Evolutionary conservation across 202 grass and related monocot species (phyloP).

Genomic region (Eragrostis tef): DNA sequence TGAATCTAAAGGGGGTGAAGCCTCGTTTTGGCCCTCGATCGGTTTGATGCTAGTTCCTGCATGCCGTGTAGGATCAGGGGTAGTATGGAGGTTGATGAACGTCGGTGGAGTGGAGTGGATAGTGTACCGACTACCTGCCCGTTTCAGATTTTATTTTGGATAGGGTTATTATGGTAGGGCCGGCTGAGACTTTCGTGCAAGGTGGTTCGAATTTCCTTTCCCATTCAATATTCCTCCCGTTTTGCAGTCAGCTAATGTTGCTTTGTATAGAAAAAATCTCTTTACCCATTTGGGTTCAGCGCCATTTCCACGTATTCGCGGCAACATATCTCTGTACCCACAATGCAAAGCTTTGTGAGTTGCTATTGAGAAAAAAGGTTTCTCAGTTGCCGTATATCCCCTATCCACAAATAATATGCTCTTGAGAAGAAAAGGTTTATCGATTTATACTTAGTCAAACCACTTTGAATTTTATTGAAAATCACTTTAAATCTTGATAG

Average conservation of each 20-base stretch:
- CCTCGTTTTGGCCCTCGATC: too few species aligned
- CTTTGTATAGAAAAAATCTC: background rate
- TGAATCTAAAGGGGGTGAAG: too few species aligned
- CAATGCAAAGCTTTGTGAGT: too few species aligned
- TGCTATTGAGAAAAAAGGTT: too few species aligned
- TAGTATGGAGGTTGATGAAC: background rate
- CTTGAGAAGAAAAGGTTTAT: too few species aligned
- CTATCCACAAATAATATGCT: too few species aligned
- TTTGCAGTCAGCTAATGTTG: background rate
- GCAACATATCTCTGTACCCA: too few species aligned
- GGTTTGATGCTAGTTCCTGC: too few species aligned
- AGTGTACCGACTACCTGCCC: conserved; percentile 38
- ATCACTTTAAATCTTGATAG: too few species aligned
- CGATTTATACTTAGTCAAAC: too few species aligned
- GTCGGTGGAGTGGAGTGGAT: conserved; percentile 34
- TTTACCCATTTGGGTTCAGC: background rate
- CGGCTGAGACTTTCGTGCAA: background rate
- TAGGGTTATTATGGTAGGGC: conserved; percentile 44
- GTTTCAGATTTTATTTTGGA: conserved; percentile 33
- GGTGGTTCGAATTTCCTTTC: background rate
- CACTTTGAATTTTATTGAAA: too few species aligned
- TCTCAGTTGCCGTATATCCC: too few species aligned
- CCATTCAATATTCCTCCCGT: background rate
- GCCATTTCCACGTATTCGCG: background rate
- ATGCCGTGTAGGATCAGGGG: rapidly evolving